Conservation (phyloP, 2,329 filamentous ascomycete genomes). For the Ophiostoma angusticollis region DNA sequence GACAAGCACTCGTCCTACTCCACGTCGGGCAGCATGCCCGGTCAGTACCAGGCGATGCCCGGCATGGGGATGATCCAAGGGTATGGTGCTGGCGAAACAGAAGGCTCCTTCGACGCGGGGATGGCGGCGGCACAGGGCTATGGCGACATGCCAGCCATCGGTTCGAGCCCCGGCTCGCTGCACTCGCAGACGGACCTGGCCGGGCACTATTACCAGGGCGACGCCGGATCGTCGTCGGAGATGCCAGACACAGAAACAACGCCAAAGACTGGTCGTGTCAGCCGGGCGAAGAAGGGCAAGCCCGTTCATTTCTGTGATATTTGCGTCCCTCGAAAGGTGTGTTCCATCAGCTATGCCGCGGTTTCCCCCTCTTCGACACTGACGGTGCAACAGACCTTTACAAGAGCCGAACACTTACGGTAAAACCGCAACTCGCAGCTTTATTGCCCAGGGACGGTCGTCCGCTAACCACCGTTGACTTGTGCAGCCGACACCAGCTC, state of each 20-base stretch:
- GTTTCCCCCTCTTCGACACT: constrained; percentile 5
- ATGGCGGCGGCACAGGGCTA: not conserved
- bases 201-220: not conserved
- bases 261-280: constrained; percentile 7
- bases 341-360: constrained; percentile 14
- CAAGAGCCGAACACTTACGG: constrained; percentile 15
- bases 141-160: not conserved
- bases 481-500: constrained; percentile 22
- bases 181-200: not conserved
- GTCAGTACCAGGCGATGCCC: not conserved
- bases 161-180: not conserved
- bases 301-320: constrained; percentile 11
- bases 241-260: not conserved
- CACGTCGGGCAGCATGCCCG: not conserved
- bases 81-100: not conserved
- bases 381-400: constrained; percentile 17
- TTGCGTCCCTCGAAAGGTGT: constrained; percentile 9
- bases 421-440: constrained; percentile 8
- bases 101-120: not conserved
- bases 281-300: constrained; percentile 12
- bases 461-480: not conserved
- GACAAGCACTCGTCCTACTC: not conserved
- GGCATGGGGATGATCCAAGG: not conserved
- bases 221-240: not conserved
- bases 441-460: not conserved